Evolutionary conservation across 805 yeast species (phyloP), one percentile per base, ranked within the genome.

Genomic region (Brettanomyces bruxellensis): DNA sequence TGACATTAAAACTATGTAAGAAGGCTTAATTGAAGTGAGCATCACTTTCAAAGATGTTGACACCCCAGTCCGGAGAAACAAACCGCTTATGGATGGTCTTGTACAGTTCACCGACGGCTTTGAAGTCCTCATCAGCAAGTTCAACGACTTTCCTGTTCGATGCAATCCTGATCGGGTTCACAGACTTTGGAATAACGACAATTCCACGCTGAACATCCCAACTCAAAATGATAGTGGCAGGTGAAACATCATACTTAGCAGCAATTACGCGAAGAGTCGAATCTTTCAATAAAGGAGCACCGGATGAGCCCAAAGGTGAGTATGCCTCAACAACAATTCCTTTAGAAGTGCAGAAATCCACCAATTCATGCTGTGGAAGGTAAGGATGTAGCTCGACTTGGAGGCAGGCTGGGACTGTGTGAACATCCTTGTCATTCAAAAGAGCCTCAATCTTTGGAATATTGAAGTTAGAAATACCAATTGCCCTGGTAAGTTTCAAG

Each of bases 401-500:
- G 65, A 82, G 79, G 38, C 72, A 78, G 9, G 78, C 89, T 9
- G 95, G 95, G 32, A 70, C 73, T 43, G 76, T 61, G 30, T 65
- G 73, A 45, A 73, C 75, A 39, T 69, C 70, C 35, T 78, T 73
- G 40, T 55, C 67, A 14, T 62, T 62, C 42, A 84, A 69, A 46
- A 87, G 64, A 45, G 65, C 70, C 49, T 78, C 66, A 50, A 83
- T 59, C 55, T 79, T 76, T 46, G 68, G 69, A 25, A 75, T 64
- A 6, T 85, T 74, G 62, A 80, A 83, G 67, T 88, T 88, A 39
- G 91, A 83, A 39, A 87, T 85, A 54, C 96, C 96, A 59, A 87
- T 75, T 24, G 89, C 77, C 54, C 71, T 76, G 25, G 77, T 70
- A 59, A 77, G 71, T 25, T 79, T 83, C 25, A 74, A 60, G 28